Conservation (phyloP, 2,329 filamentous ascomycete genomes). For the Epichloe glyceriae region DNA sequence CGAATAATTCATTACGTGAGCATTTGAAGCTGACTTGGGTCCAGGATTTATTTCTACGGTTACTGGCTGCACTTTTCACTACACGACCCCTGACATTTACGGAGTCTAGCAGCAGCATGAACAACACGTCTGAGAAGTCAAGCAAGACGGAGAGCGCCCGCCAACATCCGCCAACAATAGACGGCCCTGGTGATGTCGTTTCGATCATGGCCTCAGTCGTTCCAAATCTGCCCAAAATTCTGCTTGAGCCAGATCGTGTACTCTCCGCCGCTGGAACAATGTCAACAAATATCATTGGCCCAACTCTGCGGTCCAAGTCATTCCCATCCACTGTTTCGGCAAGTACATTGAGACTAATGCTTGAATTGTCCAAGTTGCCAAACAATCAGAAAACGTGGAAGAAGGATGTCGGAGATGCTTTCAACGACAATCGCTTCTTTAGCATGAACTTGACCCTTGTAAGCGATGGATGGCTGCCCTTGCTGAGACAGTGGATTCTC, state of each 20-base stretch:
- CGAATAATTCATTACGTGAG: no score
- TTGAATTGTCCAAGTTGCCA: conserved; percentile 63
- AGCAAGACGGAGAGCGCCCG: conserved; percentile 22
- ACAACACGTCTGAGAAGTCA: conserved; percentile 24
- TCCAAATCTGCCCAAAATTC: conserved; percentile 66
- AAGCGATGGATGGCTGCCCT: conserved; percentile 63
- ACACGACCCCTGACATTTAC: conserved; percentile 66
- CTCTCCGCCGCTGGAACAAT: conserved; percentile 66
- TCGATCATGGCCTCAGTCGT: conserved; percentile 67
- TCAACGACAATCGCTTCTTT: conserved; percentile 83
- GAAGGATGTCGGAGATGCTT: conserved; percentile 82
- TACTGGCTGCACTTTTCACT: conserved; percentile 89
- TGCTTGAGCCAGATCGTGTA: conserved; percentile 78
- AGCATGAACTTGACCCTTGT: conserved; percentile 53
- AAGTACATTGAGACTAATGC: conserved; percentile 58
- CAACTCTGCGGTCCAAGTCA: conserved; percentile 66
- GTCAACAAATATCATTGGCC: conserved; percentile 69
- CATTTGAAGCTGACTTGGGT: conserved; percentile 5
- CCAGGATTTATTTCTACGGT: conserved; percentile 76
- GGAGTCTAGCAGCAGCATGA: conserved; percentile 31
- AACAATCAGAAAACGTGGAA: conserved; percentile 83
- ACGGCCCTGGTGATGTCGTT: conserved; percentile 60
- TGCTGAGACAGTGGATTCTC: conserved; percentile 73
- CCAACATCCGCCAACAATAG: conserved; percentile 10
- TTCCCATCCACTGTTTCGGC: conserved; percentile 78